phyloP scores from a whole-genome alignment of 495 filamentous ascomycete species.

The Chaetomium cochliodes region DNA sequence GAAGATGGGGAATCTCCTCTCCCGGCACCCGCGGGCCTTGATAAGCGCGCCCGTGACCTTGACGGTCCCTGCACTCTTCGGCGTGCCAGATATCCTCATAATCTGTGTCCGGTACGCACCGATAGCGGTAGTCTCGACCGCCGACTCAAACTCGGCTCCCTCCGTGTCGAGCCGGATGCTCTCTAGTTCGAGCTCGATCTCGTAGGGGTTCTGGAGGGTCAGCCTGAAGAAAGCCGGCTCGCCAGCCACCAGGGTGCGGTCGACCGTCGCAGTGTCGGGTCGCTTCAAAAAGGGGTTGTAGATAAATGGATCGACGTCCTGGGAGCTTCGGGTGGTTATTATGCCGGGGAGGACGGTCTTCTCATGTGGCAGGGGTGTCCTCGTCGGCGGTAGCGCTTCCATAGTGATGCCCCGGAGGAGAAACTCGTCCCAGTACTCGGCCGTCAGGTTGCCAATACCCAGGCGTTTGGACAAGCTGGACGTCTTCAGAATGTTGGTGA shows the following conservation, averaged over 20 bases:
- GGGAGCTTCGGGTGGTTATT: slow-evolving; percentile 50
- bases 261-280: slow-evolving; percentile 53
- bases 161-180: slow-evolving; percentile 70
- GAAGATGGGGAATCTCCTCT: slow-evolving; percentile 82
- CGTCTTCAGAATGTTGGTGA: slow-evolving; percentile 81
- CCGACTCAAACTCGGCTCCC: slow-evolving; percentile 66
- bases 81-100: slow-evolving; percentile 66
- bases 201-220: slow-evolving; percentile 88
- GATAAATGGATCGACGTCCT: slow-evolving; percentile 79
- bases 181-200: slow-evolving; percentile 88
- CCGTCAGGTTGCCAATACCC: slow-evolving; percentile 64
- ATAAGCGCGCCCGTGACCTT: slow-evolving; percentile 76
- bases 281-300: slow-evolving; percentile 85
- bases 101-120: slow-evolving; percentile 79
- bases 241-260: slow-evolving; percentile 69
- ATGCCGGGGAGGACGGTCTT: slow-evolving; percentile 68
- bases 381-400: slow-evolving; percentile 45
- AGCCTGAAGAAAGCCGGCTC: slow-evolving; percentile 75
- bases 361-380: slow-evolving; percentile 67
- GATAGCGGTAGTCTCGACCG: slow-evolving; percentile 63
- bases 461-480: slow-evolving; percentile 70
- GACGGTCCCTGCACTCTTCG: slow-evolving; percentile 62
- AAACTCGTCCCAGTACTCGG: slow-evolving; percentile 96
- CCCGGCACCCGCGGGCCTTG: slow-evolving; percentile 75
- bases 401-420: slow-evolving; percentile 78